Evolutionary conservation across 768 basidiomycete genomes (phyloP), one percentile per base, ranked within the genome.

Genomic region (Hirschioporus abietinus): DNA sequence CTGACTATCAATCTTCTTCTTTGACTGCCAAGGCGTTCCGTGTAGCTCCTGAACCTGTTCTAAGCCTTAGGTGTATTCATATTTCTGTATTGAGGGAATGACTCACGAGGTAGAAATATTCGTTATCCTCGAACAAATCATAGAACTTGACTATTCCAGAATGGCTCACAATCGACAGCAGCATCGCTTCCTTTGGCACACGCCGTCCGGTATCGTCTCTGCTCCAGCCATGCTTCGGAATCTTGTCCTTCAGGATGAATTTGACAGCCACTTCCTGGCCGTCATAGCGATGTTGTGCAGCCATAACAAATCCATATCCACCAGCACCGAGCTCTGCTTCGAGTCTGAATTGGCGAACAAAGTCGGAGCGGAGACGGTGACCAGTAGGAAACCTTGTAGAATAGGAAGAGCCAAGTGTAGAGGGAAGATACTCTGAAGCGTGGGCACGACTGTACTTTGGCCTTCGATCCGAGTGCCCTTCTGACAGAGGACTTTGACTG

Each of bases 221-320:
- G 78, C 85, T 86, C 88, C 87, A 86, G 35, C 83, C 83, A 68
- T 83, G 81, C 20, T 82, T 82, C 0, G 84, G 84, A 0, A 88
- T 82, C 68, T 86, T 84, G 64, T 80, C 83, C 76, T 93, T 95
- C 79, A 91, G 86, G 73, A 98, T 95, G 76, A 98, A 97, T 78
- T 98, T 98, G 76, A 97, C 91, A 0, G 95, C 95, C 64, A 95
- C 95, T 74, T 95, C 91, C 66, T 80, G 76, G 0, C 82, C 81
- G 60, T 84, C 81, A 34, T 69, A 71, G 17, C 85, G 86, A 73
- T 92, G 86, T 36, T 81, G 78, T 10, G 93, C 95, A 1, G 91
- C 90, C 84, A 96, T 92, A 27, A 98, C 96, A 74, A 98, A 97
- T 1, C 95, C 95, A 74, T 95, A 98, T 20, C 95, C 95, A 59